These are phyloP conservation scores for Drechslera avenae DNA, from an alignment of 2,329 filamentous ascomycete genomes.

Conservation along the genomic window DNA sequence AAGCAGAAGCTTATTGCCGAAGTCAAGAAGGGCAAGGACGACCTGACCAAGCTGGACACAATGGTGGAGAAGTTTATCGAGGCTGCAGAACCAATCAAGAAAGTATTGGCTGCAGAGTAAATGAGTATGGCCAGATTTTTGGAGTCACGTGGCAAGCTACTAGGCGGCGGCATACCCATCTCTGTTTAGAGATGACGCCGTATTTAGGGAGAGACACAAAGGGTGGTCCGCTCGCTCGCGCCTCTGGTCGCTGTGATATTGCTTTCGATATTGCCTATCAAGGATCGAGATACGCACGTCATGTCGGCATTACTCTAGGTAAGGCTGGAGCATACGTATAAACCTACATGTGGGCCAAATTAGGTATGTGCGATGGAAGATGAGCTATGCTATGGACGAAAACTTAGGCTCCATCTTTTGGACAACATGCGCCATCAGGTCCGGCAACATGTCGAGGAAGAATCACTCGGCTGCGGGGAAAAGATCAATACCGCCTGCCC, in stretches of 20 bases:
- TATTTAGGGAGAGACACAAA: not conserved
- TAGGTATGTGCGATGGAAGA: not conserved
- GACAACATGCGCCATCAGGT: no score
- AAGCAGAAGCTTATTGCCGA: conserved; percentile 72
- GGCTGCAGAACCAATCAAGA: conserved; percentile 85
- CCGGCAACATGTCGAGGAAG: no score
- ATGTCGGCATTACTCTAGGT: no score
- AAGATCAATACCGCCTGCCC: no score
- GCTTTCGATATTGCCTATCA: no score
- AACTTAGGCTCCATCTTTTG: no score
- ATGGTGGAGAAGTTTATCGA: conserved; percentile 95
- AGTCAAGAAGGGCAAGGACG: conserved; percentile 93
- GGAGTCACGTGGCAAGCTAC: not conserved
- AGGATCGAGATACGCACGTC: no score
- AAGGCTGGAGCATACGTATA: no score
- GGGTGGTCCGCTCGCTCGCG: no score
- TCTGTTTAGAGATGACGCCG: not conserved
- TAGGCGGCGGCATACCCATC: not conserved
- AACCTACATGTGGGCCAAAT: no score
- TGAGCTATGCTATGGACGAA: not conserved
- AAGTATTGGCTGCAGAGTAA: conserved; percentile 77
- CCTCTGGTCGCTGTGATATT: no score
- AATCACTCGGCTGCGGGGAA: no score
- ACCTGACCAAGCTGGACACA: conserved; percentile 86
- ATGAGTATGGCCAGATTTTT: not conserved